Conservation (phyloP, 2,329 filamentous ascomycete genomes). For the Drechslerella coelobrocha region DNA sequence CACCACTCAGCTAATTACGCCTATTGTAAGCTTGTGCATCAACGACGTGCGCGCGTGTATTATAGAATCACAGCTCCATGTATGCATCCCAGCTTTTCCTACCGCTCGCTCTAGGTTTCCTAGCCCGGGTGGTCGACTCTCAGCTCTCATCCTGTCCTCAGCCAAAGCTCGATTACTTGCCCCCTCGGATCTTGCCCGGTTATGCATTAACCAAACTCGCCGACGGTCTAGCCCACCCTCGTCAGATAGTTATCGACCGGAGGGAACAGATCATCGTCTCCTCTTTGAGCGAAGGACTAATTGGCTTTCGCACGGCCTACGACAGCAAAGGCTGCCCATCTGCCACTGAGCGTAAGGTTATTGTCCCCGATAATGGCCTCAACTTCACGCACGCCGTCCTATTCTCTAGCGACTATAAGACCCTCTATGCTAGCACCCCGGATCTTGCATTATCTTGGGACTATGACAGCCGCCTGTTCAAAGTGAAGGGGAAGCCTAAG, state of each 20-base stretch:
- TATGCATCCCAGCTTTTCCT: too few species aligned
- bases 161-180: conserved; percentile 7
- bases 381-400: conserved; percentile 28
- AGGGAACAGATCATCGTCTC: conserved; percentile 8
- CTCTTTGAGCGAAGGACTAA: conserved; percentile 10
- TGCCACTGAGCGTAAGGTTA: not conserved
- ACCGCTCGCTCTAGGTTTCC: not conserved
- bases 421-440: conserved; percentile 23
- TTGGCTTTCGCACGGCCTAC: conserved; percentile 10
- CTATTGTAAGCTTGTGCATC: too few species aligned
- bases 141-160: conserved; percentile 8
- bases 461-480: conserved; percentile 16
- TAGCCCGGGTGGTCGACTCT: not conserved
- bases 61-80: too few species aligned
- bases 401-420: conserved; percentile 22
- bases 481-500: conserved; percentile 51
- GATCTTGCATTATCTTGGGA: conserved; percentile 34
- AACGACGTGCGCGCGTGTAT: too few species aligned
- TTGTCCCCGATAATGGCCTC: conserved; percentile 7
- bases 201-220: conserved; percentile 26
- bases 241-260: conserved; percentile 11
- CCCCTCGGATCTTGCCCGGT: conserved; percentile 16
- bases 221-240: conserved; percentile 13
- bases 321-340: conserved; percentile 12
- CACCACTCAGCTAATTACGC: too few species aligned